Evolutionary conservation across 441 rosid species (phyloP), one percentile per base, ranked within the genome.

Genomic region (Sinapis alba): DNA sequence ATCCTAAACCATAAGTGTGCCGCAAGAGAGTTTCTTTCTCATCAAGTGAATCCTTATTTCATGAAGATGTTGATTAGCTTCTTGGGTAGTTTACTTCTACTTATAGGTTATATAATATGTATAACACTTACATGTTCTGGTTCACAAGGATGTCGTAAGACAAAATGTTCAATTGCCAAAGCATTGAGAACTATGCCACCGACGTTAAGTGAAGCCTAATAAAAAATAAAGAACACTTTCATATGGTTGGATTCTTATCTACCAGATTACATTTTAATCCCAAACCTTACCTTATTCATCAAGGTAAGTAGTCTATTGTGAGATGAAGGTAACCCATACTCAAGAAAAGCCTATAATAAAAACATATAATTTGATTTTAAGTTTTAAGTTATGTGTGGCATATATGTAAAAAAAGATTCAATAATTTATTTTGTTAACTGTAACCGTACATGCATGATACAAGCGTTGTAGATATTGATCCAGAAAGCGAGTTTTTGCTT

Each of bases 401-500:
- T 3, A 50, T 63, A 21, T 27, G 19, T 12, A 56, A 30, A 13
- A 45, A 45, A 15, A 6, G 0, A 2, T 23, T 58, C 23, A 51
- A 20, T 32, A 5, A 28, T 6, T 28, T 68, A 6, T 1, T 1
- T 60, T 59, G 61, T 69, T 69, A 69, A 72, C 59, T 84, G 85
- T 86, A 71, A 74, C 82, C 79, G 84, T 91, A 93, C 98, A 90
- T 93, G 89, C 98, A 93, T 93, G 78, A 93, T 79, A 85, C 92
- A 87, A 81, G 97, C 89, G 61, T 91, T 93, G 84, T 88, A 93
- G 83, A 88, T 75, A 43, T 93, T 90, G 80, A 93, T 88, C 97
- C 98, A 90, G 83, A 93, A 93, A 57, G 98, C 96, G 10, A 93
- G 85, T 88, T 91, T 93, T 85, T 93, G 96, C 89, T 91, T 91